Conservation (phyloP, 192 early-diverging fungal species). For the Coemansia sp. region DNA sequence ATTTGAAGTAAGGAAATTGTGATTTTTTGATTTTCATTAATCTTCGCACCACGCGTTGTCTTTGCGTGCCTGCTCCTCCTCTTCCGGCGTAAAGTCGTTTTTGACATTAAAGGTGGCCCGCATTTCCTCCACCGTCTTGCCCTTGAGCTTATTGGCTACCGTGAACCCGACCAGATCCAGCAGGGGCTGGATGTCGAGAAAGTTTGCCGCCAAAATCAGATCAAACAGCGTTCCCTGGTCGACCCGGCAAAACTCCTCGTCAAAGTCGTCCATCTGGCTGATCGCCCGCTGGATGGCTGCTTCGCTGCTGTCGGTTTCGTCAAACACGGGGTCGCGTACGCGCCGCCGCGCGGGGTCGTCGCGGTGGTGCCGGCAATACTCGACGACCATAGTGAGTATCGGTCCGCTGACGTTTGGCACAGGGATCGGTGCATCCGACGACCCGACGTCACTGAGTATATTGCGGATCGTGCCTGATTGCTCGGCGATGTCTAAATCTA, state of each 20-base stretch:
- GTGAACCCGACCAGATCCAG: constrained; percentile 75
- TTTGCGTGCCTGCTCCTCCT: constrained; percentile 62
- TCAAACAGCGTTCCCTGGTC: constrained; percentile 95
- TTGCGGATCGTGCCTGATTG: constrained; percentile 52
- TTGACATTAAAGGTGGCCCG: constrained; percentile 66
- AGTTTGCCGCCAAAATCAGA: constrained; percentile 88
- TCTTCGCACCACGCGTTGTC: constrained; percentile 66
- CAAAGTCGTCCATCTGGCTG: constrained; percentile 86
- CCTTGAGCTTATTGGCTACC: constrained; percentile 90
- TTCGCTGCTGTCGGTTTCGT: constrained; percentile 42
- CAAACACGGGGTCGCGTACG: constrained; percentile 24
- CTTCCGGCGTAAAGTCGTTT: constrained; percentile 70
- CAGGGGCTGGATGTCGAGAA: constrained; percentile 71
- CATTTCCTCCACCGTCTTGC: constrained; percentile 85
- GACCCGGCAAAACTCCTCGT: constrained; percentile 84
- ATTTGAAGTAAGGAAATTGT: too few species aligned
- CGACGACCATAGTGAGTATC: constrained; percentile 82
- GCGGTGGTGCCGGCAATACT: constrained; percentile 88
- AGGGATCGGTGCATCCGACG: constrained; percentile 58
- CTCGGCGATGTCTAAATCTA: constrained; percentile 48
- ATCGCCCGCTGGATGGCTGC: constrained; percentile 58
- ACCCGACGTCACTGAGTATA: constrained; percentile 46
- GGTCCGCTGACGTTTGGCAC: constrained; percentile 89
- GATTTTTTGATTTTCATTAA: neutral
- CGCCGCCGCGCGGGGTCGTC: constrained; percentile 53